A percentile compares a stretch with the other conserved stretches of the same genome.
phyloP scores from a whole-genome alignment of 2,329 filamentous ascomycete genomes.

The Alternaria sp. region DNA sequence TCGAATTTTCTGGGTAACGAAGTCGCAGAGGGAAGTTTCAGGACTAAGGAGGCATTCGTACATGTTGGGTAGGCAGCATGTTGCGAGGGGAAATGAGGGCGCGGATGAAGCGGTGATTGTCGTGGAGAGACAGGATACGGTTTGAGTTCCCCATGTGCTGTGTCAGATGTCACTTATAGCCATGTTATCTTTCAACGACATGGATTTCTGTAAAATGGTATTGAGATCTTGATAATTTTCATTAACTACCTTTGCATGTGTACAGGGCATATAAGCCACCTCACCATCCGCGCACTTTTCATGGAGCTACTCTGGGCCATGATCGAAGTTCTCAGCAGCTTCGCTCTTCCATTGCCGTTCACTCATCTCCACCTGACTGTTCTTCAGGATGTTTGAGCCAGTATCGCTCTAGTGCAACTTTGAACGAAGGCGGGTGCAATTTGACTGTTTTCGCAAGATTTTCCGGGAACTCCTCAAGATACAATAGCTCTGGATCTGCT shows the following conservation, averaged over 20 bases:
- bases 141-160: neutral
- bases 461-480: neutral
- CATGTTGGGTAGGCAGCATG: neutral
- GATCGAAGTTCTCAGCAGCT: neutral
- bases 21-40: neutral
- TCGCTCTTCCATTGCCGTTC: neutral
- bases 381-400: neutral
- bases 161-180: neutral
- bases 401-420: neutral
- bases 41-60: neutral
- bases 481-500: neutral
- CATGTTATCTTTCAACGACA: neutral
- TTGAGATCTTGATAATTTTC: neutral
- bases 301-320: neutral
- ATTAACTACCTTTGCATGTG: neutral
- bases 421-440: neutral
- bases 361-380: neutral
- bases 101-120: neutral
- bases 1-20: neutral
- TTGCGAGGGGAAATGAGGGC: neutral
- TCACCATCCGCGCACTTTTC: neutral
- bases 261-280: neutral
- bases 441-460: neutral
- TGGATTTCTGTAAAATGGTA: neutral
- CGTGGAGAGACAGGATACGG: neutral